Conservation (phyloP, 371 early-diverging fungal species). For the Mucor irregularis region DNA sequence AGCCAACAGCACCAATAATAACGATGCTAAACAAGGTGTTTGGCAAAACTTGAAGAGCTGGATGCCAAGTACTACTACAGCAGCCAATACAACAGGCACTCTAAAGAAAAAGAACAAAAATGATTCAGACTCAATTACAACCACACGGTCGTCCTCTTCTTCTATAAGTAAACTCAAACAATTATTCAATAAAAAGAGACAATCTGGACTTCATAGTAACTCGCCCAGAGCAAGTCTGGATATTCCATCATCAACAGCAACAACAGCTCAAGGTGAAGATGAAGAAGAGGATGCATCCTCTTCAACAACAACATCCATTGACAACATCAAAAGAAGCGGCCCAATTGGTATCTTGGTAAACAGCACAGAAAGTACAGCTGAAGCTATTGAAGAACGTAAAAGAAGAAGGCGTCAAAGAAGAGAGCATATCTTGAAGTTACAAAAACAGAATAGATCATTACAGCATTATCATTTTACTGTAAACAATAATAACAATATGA, state of each 20-base stretch:
- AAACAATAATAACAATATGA: not conserved
- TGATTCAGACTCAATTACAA: slow-evolving; percentile 28
- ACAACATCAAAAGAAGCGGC: not conserved
- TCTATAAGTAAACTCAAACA: slow-evolving; percentile 6
- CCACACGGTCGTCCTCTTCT: slow-evolving; percentile 28
- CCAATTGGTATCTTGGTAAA: slow-evolving; percentile 28
- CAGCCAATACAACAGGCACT: not conserved
- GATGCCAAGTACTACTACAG: slow-evolving; percentile 12
- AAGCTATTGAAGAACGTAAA: slow-evolving; percentile 29
- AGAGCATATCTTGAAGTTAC: slow-evolving; percentile 21
- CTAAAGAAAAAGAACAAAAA: slow-evolving; percentile 10
- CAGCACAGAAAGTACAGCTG: slow-evolving; percentile 27
- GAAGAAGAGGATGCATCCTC: slow-evolving; percentile 2
- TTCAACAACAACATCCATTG: not conserved
- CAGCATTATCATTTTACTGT: not conserved
- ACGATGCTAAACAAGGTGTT: slow-evolving; percentile 12
- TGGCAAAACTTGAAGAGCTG: slow-evolving; percentile 34
- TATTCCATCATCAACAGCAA: too few relatives aligned
- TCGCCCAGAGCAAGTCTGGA: slow-evolving; percentile 3
- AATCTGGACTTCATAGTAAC: not conserved
- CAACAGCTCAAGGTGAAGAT: not conserved
- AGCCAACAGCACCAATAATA: slow-evolving; percentile 4
- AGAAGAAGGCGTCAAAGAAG: slow-evolving; percentile 22
- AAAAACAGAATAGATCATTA: slow-evolving; percentile 5
- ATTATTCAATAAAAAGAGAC: slow-evolving; percentile 8